phyloP scores from a whole-genome alignment of 2,329 filamentous ascomycete genomes.

The Zopfia rhizophila region DNA sequence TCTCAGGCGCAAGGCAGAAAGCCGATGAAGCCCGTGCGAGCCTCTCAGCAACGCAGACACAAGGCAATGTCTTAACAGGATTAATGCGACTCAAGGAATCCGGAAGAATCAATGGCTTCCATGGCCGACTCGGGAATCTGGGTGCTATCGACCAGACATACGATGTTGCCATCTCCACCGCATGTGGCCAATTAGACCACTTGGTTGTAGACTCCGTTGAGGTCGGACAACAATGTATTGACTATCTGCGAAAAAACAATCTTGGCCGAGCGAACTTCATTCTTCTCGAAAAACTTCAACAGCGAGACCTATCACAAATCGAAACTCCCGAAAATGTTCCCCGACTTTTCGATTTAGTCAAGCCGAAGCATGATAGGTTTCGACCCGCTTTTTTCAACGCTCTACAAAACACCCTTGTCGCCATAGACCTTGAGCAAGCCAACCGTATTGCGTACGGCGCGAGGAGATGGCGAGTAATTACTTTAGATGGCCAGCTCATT shows the following conservation, averaged over 20 bases:
- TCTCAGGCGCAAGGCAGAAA: slow-evolving; percentile 91
- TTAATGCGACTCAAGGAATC: slow-evolving; percentile 96
- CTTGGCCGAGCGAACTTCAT: slow-evolving; percentile 97
- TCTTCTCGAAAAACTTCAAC: slow-evolving; percentile 85
- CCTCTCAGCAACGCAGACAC: slow-evolving; percentile 87
- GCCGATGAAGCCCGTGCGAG: slow-evolving; percentile 95
- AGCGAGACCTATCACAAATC: slow-evolving; percentile 80
- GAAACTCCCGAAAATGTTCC: slow-evolving; percentile 92
- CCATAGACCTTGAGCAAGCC: slow-evolving; percentile 91
- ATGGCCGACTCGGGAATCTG: slow-evolving; percentile 92
- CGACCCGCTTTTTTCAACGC: slow-evolving; percentile 93
- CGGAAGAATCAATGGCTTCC: slow-evolving; percentile 95
- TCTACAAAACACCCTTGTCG: slow-evolving; percentile 93
- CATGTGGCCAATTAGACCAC: slow-evolving; percentile 90
- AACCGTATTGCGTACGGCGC: slow-evolving; percentile 97
- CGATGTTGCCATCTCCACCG: slow-evolving; percentile 97
- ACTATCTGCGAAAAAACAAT: slow-evolving; percentile 97
- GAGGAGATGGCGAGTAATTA: slow-evolving; percentile 94
- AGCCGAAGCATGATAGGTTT: slow-evolving; percentile 87
- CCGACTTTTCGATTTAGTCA: slow-evolving; percentile 91
- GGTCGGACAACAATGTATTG: slow-evolving; percentile 96
- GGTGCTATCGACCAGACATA: slow-evolving; percentile 94
- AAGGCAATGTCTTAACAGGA: slow-evolving; percentile 90
- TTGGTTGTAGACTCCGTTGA: slow-evolving; percentile 98
- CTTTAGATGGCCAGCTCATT: slow-evolving; percentile 92